These are phyloP conservation scores for Aspergillus ustus DNA, from an alignment of 2,329 filamentous ascomycete genomes.

Conservation along the genomic window DNA sequence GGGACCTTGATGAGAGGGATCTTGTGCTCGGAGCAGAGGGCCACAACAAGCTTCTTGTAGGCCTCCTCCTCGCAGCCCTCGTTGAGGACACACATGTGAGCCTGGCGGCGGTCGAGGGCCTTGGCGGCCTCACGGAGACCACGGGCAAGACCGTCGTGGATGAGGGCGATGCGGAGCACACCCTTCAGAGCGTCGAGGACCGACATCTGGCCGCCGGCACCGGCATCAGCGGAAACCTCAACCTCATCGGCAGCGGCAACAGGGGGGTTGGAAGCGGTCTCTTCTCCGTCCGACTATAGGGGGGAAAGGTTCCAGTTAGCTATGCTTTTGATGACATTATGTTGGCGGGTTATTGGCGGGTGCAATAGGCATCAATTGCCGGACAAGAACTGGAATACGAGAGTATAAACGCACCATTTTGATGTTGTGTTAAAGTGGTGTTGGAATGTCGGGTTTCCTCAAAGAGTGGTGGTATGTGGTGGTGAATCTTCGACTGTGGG, in stretches of 20 bases:
- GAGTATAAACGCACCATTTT: slow-evolving; percentile 50
- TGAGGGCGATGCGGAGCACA: slow-evolving; percentile 96
- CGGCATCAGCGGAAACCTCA: slow-evolving; percentile 90
- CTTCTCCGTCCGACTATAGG: slow-evolving; percentile 98
- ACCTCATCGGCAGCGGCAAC: slow-evolving; percentile 80
- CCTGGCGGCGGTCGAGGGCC: slow-evolving; percentile 97
- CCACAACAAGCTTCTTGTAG: slow-evolving; percentile 99
- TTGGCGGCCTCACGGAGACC: slow-evolving; percentile 98
- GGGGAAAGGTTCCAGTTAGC: slow-evolving; percentile 4
- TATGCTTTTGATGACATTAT: neutral
- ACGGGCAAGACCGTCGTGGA: slow-evolving; percentile 98
- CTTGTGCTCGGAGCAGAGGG: slow-evolving; percentile 99
- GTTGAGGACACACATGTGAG: slow-evolving; percentile 99
- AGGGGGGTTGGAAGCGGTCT: slow-evolving; percentile 76
- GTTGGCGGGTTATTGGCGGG: slow-evolving; percentile 2
- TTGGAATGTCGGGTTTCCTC: slow-evolving; percentile 57
- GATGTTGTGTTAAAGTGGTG: slow-evolving; percentile 35
- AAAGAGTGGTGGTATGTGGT: slow-evolving; percentile 50
- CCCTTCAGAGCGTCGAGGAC: slow-evolving; percentile 98
- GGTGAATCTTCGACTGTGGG: slow-evolving; percentile 31
- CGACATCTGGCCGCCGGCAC: slow-evolving; percentile 76
- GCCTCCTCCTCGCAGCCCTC: slow-evolving; percentile 99
- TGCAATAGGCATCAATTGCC: neutral
- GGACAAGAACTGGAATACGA: neutral
- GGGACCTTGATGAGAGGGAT: slow-evolving; percentile 99